Percentiles rank a stretch among this genome's conserved stretches.
phyloP scores from a whole-genome alignment of 2,329 filamentous ascomycete genomes.

The Cucurbitaria berberidis region DNA sequence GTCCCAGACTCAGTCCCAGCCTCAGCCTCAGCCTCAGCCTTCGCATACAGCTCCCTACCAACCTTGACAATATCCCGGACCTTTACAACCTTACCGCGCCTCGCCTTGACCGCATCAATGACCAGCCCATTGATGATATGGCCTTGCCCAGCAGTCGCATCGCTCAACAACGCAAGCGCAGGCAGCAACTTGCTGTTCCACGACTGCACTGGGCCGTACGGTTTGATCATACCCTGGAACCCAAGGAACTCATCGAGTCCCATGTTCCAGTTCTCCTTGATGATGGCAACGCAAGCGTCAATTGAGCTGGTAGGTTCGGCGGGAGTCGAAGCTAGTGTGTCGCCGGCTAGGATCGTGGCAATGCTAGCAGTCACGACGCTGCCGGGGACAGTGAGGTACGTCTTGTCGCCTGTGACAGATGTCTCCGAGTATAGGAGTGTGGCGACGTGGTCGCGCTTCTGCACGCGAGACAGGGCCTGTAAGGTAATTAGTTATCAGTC shows the following conservation, averaged over 20 bases:
- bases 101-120: neutral
- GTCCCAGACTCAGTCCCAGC: too few relatives aligned
- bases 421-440: too few relatives aligned
- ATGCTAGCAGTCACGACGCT: too few relatives aligned
- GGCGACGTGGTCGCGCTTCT: too few relatives aligned
- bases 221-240: neutral
- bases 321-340: too few relatives aligned
- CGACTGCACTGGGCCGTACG: neutral
- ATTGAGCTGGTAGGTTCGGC: neutral
- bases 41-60: neutral
- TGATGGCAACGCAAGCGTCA: neutral
- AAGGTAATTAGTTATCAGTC: too few relatives aligned
- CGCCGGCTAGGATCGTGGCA: too few relatives aligned
- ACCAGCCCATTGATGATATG: neutral
- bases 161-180: neutral
- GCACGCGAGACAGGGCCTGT: too few relatives aligned
- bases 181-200: neutral
- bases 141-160: conserved; percentile 6
- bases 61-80: neutral
- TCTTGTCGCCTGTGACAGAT: too few relatives aligned
- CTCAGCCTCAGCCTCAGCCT: neutral
- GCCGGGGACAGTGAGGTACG: too few relatives aligned
- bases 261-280: neutral
- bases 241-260: neutral
- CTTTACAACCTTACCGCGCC: neutral